Evolutionary conservation across 176 grass and related monocot species (phyloP), one percentile per base, ranked within the genome.

Genomic region (Oryza brachyantha): DNA sequence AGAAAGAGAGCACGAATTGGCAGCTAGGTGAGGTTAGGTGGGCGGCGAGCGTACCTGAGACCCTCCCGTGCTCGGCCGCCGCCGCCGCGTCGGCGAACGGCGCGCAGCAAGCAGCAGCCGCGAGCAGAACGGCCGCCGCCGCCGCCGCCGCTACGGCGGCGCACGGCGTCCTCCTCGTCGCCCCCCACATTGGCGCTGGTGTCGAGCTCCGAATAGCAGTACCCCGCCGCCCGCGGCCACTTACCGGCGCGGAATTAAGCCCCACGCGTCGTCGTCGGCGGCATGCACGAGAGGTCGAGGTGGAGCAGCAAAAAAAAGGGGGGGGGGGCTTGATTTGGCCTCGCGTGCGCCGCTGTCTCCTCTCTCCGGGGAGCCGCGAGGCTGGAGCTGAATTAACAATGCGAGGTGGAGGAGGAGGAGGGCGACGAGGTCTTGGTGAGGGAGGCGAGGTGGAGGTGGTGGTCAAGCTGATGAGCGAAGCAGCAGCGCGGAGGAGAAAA

Each of bases 31-130:
- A 6, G 5, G 16, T 21, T 21, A 52, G 48, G 48, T 21, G 4
- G 48, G 17, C 8, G 48, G 17, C 21, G n/a, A 19, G n/a, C 32
- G 70, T 57, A 89, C 87, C 87, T 89, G 87, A 77, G 72, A 81
- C 81, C 60, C 78, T 81, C 22, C 35, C 65, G 26, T 70, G 72
- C 35, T 70, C 17, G 64, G 63, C 26, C 64, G 3, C n/a, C 28
- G 87, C 12, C 38, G 66, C 66, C 24, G 82, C 86, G 10, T 54
- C 70, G 39, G 35, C 77, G 57, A 45, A 62, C 61, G 81, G 39
- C 3, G 52, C 79, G 39, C 39, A 62, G 68, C 57, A 72, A 52
- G 79, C 32, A 0, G 50, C 68, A 0, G 50, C 68, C 21, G 34
- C 41, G 71, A 80, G 32, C 42, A 89, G 65, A 3, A 70, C 3